Base-by-base conservation (phyloP, 805 yeast genomes). In the Myxozyma mucilagina region DNA sequence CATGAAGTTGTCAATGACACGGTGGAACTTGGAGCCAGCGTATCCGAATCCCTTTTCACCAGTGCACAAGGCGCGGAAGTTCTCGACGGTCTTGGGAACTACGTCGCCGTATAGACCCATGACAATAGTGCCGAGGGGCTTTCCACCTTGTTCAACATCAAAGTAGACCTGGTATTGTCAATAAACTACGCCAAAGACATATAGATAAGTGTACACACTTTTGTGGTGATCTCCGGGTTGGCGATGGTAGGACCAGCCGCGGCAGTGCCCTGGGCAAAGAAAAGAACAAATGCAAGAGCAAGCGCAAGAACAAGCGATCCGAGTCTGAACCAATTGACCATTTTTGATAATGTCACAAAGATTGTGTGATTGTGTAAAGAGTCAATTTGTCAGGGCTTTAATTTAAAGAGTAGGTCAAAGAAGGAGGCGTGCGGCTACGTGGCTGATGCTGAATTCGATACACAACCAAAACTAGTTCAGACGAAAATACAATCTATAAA, bases 1-100 rank as follows among this genome's bases (percentile, higher is more conserved):
- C 87, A 89, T 85, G 73, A 88, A 89, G 59, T 81, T 80, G 45
- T 62, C 64, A 51, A 88, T 86, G 53, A 90, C 84, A 63, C 92
- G 81, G 75, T 88, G 94, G 81, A 90, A 87, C 18, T 79, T 75
- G 4, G 90, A 82, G 61, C 81, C 82, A 68, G 79, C 77, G 78
- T 86, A 90, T 39, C 87, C 87, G 86, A 71, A 87, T 41, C 80
- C 76, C 72, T 90, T 90, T 57, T 85, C 88, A 24, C 96, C 93
- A 53, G 85, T 79, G 51, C 90, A 79, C 74, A 91, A 80, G 70
- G 89, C 88, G 70, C 89, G 84, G 78, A 91, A 91, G 80, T 92
- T 92, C 74, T 89, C 92, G 43, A 81, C 94, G 32, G 97, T 92
- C 75, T 87, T 88, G 69, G 96, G 97, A 43, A 87, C 93, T 52